Evolutionary conservation across 768 basidiomycete genomes (phyloP).

Genomic region (Ramaria sp.): DNA sequence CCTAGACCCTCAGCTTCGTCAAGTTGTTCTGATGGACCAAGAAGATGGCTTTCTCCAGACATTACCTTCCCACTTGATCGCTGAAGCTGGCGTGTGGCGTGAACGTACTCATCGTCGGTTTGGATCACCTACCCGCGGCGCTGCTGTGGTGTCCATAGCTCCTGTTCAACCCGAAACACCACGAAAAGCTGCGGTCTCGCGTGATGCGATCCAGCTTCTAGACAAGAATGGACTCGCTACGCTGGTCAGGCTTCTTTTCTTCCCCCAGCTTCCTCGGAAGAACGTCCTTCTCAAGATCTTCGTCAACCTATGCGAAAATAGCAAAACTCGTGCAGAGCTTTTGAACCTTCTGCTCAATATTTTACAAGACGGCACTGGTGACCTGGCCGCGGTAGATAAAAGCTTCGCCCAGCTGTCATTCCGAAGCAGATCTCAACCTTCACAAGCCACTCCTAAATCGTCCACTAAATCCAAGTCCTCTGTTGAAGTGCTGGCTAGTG

Average conservation of each 20-base stretch:
- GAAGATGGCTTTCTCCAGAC: conserved; percentile 77
- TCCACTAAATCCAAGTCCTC: conserved; percentile 60
- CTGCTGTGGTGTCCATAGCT: conserved; percentile 1
- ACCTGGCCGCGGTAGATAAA: conserved; percentile 84
- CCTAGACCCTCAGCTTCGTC: conserved; percentile 79
- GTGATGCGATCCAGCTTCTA: conserved; percentile 88
- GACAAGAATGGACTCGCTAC: conserved; percentile 85
- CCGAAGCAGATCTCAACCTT: conserved; percentile 42
- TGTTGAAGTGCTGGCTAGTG: conserved; percentile 21
- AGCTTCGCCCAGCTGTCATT: conserved; percentile 89
- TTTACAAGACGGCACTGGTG: conserved; percentile 90
- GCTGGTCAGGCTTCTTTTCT: conserved; percentile 88
- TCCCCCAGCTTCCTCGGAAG: conserved; percentile 86
- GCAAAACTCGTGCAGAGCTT: conserved; percentile 80
- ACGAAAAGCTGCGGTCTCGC: conserved; percentile 45
- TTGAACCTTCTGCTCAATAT: conserved; percentile 93
- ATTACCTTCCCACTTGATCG: conserved; percentile 77
- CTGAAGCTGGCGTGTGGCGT: conserved; percentile 69
- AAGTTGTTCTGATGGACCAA: conserved; percentile 84
- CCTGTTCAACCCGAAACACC: conserved; percentile 17
- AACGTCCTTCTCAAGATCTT: conserved; percentile 80
- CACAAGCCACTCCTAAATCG: conserved; percentile 30
- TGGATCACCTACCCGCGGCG: conserved; percentile 16
- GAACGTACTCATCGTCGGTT: conserved; percentile 35
- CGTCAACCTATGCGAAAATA: conserved; percentile 92